phyloP scores from a whole-genome alignment of 371 early-diverging fungal genomes.

The Dinochytrium kinnereticum region DNA sequence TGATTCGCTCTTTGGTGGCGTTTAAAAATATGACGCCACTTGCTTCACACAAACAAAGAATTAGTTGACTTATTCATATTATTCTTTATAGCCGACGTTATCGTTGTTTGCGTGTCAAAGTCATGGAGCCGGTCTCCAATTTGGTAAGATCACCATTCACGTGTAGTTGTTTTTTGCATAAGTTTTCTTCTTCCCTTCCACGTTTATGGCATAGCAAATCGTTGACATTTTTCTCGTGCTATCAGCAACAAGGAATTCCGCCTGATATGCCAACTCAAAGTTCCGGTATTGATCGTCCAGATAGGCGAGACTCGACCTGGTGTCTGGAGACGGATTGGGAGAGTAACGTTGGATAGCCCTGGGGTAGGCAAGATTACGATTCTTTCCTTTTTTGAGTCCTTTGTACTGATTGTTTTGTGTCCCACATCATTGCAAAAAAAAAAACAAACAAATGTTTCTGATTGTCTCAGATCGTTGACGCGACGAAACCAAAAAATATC shows the following conservation, averaged over 20 bases:
- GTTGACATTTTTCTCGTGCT: no score
- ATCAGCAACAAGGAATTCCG: slow-evolving; percentile 15
- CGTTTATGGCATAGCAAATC: neutral
- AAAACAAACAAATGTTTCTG: no score
- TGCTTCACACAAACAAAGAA: no score
- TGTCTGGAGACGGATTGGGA: neutral
- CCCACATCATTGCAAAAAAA: no score
- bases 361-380: neutral
- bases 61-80: no score
- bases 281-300: slow-evolving; percentile 1
- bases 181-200: neutral
- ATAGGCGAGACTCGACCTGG: neutral
- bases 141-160: neutral
- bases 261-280: slow-evolving; percentile 1
- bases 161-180: no score
- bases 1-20: no score
- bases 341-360: neutral
- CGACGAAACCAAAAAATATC: neutral
- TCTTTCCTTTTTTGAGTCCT: neutral
- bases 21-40: no score
- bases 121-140: slow-evolving; percentile 5
- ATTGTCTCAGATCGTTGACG: slow-evolving; percentile 9
- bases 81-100: slow-evolving; percentile 3
- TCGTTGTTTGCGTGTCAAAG: slow-evolving; percentile 3
- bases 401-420: neutral